Evolutionary conservation across 306 rosid genomes (phyloP), one percentile per base, ranked within the genome.

Genomic region (Acmispon strigosus): DNA sequence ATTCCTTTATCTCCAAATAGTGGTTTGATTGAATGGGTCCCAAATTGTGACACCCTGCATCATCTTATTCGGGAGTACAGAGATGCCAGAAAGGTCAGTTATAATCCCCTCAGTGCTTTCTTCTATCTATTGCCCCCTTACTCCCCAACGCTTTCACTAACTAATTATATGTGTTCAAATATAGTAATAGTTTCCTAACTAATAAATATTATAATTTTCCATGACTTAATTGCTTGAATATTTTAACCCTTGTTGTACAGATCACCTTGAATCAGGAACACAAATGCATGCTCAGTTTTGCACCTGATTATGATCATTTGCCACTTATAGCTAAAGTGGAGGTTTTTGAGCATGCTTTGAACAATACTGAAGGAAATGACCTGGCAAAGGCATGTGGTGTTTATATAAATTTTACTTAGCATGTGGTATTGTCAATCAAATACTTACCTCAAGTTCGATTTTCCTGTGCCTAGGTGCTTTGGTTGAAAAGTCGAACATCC

Each of bases 401-500:
- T 73, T 29, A 20, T 41, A 29, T 18, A 37, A 60, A 27, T 36
- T 34, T 47, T 32, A 77, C 18, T 36, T 69, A 54, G 52, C 51
- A 50, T 59, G 18, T 39, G 53, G 20, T 37, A 27, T 81, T 51
- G 51, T 62, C 56, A 73, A 13, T 54, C 62, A 49, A 66, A 53
- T 48, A 27, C 47, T 84, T 69, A 49, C 66, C 72, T 66, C 19
- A 67, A 57, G 79, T 37, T 79, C 70, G 20, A 17, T 52, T 57
- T 69, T 49, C 74, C 60, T 56, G 69, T 69, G 77, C 16, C 7
- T 80, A 93, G 98, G 95, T 94, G 51, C 97, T 94, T 56, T 91
- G 98, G 98, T 90, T 94, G 87, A 94, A 94, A 86, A 94, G 98
- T 84, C 92, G 97, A 39, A 90, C 98, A 47, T 94, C 98, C 14